phyloP scores from a whole-genome alignment of 1,284 basidiomycete species.

The Heterobasidion annosum region DNA sequence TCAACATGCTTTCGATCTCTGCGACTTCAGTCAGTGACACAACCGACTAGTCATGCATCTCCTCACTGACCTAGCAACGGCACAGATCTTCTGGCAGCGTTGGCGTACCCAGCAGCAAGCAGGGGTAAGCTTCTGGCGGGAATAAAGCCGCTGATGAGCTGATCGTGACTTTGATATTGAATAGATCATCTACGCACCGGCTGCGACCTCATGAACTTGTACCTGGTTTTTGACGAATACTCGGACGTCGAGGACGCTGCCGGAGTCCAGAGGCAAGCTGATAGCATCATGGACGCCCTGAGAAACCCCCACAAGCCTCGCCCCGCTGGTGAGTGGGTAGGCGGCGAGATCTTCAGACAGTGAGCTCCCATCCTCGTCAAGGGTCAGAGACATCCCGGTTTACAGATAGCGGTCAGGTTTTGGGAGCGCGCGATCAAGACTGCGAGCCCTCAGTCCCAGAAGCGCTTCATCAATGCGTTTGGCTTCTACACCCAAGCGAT shows the following conservation, averaged over 20 bases:
- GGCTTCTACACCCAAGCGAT: slow-evolving; percentile 28
- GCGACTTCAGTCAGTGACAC: slow-evolving; percentile 13
- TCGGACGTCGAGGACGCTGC: slow-evolving; percentile 20
- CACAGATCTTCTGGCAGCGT: slow-evolving; percentile 11
- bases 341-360: slow-evolving; percentile 17
- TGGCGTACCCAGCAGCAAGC: slow-evolving; percentile 11
- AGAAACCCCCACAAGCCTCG: slow-evolving; percentile 16
- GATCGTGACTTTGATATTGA: background rate
- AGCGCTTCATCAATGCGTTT: slow-evolving; percentile 30
- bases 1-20: slow-evolving; percentile 14
- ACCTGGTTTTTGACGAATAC: slow-evolving; percentile 27
- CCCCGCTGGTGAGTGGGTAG: slow-evolving; percentile 15
- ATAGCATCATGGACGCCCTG: slow-evolving; percentile 25
- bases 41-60: background rate
- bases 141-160: background rate
- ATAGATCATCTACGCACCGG: slow-evolving; percentile 11
- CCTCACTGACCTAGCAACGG: background rate
- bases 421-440: slow-evolving; percentile 26
- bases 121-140: slow-evolving; percentile 7
- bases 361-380: slow-evolving; percentile 11
- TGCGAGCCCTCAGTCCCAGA: slow-evolving; percentile 22
- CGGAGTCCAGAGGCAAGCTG: slow-evolving; percentile 12
- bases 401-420: slow-evolving; percentile 19
- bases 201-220: slow-evolving; percentile 24
- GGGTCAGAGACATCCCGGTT: background rate